A percentile compares a stretch with the other conserved stretches of the same genome.
Evolutionary conservation across 345 rosid species (phyloP).

Genomic region (Eucalyptus victrix): DNA sequence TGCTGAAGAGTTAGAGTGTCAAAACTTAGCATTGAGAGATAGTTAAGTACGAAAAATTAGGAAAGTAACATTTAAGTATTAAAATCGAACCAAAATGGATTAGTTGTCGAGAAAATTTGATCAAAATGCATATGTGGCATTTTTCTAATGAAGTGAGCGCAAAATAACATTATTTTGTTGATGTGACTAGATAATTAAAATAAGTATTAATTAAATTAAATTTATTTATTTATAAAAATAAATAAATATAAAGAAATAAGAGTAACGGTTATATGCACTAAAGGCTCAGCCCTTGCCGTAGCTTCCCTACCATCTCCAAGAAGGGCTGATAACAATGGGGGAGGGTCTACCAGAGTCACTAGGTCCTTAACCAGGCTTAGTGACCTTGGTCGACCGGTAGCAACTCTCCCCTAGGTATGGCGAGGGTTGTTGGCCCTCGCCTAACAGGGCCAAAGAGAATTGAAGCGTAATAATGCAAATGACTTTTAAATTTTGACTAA

Average conservation of each 20-base stretch:
- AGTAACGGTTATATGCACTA: rapidly evolving
- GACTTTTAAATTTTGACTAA: too few relatives aligned
- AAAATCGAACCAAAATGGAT: too few relatives aligned
- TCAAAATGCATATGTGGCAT: rapidly evolving
- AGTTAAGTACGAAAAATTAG: rapidly evolving
- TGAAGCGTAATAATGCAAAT: too few relatives aligned
- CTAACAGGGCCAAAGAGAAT: rapidly evolving
- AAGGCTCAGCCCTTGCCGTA: rapidly evolving
- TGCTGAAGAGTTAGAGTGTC: rapidly evolving
- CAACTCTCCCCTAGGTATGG: rapidly evolving
- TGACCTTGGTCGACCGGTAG: rapidly evolving
- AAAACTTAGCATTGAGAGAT: rapidly evolving
- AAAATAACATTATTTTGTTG: too few relatives aligned
- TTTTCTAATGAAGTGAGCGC: rapidly evolving
- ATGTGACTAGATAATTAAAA: too few relatives aligned
- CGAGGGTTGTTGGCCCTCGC: rapidly evolving
- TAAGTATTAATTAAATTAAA: too few relatives aligned
- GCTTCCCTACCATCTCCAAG: rapidly evolving
- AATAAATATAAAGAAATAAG: too few relatives aligned
- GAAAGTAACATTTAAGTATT: rapidly evolving
- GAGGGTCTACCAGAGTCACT: rapidly evolving
- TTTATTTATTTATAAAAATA: too few relatives aligned
- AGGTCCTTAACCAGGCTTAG: rapidly evolving
- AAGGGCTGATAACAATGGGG: rapidly evolving
- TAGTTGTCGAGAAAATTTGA: rapidly evolving